Percentiles rank a stretch among this genome's conserved stretches.
phyloP scores from a whole-genome alignment of 1,284 basidiomycete species.

The Rhodotorula sp. region DNA sequence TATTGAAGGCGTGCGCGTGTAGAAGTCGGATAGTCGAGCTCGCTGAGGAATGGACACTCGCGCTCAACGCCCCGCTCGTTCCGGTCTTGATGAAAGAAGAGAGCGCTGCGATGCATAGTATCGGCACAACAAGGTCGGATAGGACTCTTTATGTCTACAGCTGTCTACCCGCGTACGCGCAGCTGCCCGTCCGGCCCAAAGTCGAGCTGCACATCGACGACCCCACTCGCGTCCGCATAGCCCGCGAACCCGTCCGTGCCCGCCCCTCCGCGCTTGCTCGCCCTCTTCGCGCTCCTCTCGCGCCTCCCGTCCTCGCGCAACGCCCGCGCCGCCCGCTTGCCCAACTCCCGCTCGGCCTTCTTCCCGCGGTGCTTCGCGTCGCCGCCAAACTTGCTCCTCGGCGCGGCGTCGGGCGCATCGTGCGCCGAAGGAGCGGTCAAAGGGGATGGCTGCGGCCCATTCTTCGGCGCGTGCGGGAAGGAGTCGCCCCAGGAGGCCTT shows the following conservation, averaged over 20 bases:
- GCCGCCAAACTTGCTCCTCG: conserved; percentile 35
- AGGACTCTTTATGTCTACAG: neutral
- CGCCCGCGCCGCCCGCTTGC: conserved; percentile 19
- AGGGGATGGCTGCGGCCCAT: conserved; percentile 32
- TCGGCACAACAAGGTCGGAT: neutral
- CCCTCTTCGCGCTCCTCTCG: conserved; percentile 2
- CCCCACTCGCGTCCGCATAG: neutral
- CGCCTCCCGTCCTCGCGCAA: conserved; percentile 17
- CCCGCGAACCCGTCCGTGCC: neutral
- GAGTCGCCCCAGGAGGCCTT: conserved; percentile 92
- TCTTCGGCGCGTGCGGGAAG: conserved; percentile 69
- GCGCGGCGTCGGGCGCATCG: neutral
- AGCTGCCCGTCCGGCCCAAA: conserved; percentile 1
- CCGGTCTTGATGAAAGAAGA: neutral
- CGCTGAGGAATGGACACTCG: neutral
- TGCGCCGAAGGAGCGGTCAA: conserved; percentile 6
- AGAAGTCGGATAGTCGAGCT: neutral
- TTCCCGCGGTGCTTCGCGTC: conserved; percentile 17
- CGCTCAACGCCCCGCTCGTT: neutral
- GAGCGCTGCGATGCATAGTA: neutral
- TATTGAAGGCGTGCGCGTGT: conserved; percentile 32
- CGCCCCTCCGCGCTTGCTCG: neutral
- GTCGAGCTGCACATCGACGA: conserved; percentile 10
- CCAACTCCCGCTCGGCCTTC: conserved; percentile 29
- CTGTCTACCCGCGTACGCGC: neutral